Conservation (phyloP, 2,329 filamentous ascomycete species). For the Hymenoscyphus fructigenus region DNA sequence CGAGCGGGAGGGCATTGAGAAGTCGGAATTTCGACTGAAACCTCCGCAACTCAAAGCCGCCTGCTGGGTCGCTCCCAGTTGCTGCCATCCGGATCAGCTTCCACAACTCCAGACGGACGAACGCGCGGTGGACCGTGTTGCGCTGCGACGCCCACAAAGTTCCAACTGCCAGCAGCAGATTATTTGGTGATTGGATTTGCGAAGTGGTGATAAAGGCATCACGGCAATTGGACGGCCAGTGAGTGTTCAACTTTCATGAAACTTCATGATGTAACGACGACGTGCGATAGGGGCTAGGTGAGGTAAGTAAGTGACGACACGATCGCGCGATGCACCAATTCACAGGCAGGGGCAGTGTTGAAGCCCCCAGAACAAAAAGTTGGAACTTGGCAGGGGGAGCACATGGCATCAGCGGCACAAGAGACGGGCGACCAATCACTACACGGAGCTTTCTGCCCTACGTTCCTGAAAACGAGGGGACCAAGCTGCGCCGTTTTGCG, state of each 20-base stretch:
- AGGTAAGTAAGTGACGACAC: not conserved
- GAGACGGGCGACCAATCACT: not conserved
- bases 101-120: not conserved
- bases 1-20: not conserved
- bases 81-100: not conserved
- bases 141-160: not conserved
- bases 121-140: not conserved
- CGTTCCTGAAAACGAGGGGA: not conserved
- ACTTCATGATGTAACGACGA: not conserved
- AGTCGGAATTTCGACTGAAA: not conserved
- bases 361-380: not conserved
- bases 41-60: not conserved
- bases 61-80: not conserved
- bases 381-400: conserved; percentile 2
- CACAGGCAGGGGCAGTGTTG: too few species aligned
- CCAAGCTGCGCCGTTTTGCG: not conserved
- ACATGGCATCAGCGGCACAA: not conserved
- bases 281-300: not conserved
- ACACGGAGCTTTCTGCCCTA: not conserved
- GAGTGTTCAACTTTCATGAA: not conserved
- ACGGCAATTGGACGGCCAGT: not conserved
- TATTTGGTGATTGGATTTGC: not conserved
- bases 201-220: not conserved
- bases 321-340: not conserved
- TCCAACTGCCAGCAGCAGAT: not conserved